Conservation (phyloP, 2,329 filamentous ascomycete species). For the Dactylonectria macrodidyma region DNA sequence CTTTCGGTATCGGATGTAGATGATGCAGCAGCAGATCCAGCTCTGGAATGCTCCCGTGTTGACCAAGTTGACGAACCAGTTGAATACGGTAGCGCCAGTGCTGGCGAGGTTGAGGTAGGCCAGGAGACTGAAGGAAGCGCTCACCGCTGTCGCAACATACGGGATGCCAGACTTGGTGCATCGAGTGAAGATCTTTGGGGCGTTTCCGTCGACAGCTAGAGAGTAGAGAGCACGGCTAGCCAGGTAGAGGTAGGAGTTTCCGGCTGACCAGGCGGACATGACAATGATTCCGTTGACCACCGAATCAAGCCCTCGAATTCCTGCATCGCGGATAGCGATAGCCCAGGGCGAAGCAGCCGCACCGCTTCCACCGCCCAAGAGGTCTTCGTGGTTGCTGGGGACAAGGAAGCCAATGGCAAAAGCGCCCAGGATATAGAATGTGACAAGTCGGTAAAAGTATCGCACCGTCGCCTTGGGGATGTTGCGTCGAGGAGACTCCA, state of each 20-base stretch:
- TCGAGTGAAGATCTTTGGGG: conserved; percentile 56
- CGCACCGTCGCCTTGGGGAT: conserved; percentile 39
- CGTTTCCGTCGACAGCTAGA: conserved; percentile 56
- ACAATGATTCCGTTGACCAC: conserved; percentile 71
- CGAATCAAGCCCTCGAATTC: conserved; percentile 59
- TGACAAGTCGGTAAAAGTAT: conserved; percentile 32
- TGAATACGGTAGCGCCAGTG: conserved; percentile 27
- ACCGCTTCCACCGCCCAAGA: conserved; percentile 16
- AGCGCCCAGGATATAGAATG: conserved; percentile 29
- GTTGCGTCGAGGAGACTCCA: conserved; percentile 53
- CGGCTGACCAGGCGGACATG: conserved; percentile 70
- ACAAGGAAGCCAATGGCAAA: conserved; percentile 22
- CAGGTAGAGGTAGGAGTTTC: conserved; percentile 68
- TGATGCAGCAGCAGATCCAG: conserved; percentile 34
- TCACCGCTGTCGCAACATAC: conserved; percentile 39
- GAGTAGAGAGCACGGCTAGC: conserved; percentile 62
- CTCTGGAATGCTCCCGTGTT: conserved; percentile 30
- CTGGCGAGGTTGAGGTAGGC: conserved; percentile 31
- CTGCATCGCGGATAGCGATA: conserved; percentile 63
- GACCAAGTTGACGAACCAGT: conserved; percentile 35
- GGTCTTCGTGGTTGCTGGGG: conserved; percentile 15
- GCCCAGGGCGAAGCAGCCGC: conserved; percentile 68
- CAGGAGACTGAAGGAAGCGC: conserved; percentile 25
- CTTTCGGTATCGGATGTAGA: conserved; percentile 33
- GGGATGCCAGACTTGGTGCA: conserved; percentile 45